Conservation (phyloP, 345 rosid genomes). For the Dimocarpus longan region DNA sequence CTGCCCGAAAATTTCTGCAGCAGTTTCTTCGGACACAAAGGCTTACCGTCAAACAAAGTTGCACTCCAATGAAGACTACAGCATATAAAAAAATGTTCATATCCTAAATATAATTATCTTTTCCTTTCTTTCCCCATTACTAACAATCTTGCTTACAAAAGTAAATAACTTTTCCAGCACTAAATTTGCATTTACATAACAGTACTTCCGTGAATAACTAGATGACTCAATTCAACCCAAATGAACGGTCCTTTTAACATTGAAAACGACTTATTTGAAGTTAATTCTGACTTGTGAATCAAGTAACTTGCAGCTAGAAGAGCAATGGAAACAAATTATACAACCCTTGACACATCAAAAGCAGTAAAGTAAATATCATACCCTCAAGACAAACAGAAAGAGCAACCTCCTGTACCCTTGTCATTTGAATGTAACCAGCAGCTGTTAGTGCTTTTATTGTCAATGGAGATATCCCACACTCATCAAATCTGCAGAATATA, state of each 20-base stretch:
- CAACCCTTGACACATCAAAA: neutral
- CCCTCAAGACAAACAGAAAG: slow-evolving; percentile 78
- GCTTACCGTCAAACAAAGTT: neutral
- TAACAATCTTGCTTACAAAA: neutral
- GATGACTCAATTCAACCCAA: neutral
- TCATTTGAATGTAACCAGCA: slow-evolving; percentile 85
- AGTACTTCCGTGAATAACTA: neutral
- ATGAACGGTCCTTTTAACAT: neutral
- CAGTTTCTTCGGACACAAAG: neutral
- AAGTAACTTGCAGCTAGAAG: neutral
- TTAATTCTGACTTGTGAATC: neutral
- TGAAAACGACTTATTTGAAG: neutral
- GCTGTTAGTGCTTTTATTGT: slow-evolving; percentile 74
- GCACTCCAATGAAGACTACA: neutral
- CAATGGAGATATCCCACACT: slow-evolving; percentile 76
- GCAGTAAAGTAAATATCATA: slow-evolving; percentile 21
- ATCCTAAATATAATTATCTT: neutral
- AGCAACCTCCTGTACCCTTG: slow-evolving; percentile 85
- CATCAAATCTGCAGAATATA: slow-evolving; percentile 69
- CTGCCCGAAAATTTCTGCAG: neutral
- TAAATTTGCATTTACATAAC: neutral
- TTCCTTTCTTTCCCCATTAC: neutral
- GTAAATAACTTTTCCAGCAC: neutral
- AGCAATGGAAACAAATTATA: slow-evolving; percentile 1
- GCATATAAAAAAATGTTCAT: neutral